These are phyloP conservation scores for Cyclotella cryptica DNA, from an alignment of 108 stramenopile genomes.

Conservation along the genomic window DNA sequence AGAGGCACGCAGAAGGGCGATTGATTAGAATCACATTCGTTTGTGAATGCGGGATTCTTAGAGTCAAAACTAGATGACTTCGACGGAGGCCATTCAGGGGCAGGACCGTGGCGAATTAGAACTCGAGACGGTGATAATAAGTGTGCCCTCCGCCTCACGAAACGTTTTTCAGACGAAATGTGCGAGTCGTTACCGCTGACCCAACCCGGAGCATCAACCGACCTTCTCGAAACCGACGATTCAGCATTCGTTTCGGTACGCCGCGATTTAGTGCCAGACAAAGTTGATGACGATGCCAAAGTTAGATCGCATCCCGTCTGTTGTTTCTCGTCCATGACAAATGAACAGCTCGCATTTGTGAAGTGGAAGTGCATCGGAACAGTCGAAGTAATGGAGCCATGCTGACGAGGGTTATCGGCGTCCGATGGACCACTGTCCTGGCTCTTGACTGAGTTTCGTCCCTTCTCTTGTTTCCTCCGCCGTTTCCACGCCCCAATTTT, in stretches of 20 bases:
- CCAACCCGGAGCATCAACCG: constrained; percentile 28
- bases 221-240: neutral
- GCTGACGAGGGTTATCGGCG: neutral
- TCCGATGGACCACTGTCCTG: neutral
- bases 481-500: constrained; percentile 15
- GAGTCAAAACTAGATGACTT: neutral
- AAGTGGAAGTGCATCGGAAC: constrained; percentile 12
- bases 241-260: neutral
- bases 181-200: neutral
- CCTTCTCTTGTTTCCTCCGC: neutral
- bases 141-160: too few relatives aligned
- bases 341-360: neutral
- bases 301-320: neutral
- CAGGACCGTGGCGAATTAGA: constrained; percentile 4
- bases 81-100: neutral
- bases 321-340: neutral
- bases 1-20: neutral
- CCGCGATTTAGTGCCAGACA: neutral
- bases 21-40: neutral
- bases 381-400: neutral
- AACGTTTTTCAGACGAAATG: neutral
- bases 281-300: neutral
- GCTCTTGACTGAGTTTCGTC: neutral
- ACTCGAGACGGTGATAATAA: neutral
- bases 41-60: neutral